Base-by-base conservation (phyloP, 768 basidiomycete species). In the Lactarius indigo region DNA sequence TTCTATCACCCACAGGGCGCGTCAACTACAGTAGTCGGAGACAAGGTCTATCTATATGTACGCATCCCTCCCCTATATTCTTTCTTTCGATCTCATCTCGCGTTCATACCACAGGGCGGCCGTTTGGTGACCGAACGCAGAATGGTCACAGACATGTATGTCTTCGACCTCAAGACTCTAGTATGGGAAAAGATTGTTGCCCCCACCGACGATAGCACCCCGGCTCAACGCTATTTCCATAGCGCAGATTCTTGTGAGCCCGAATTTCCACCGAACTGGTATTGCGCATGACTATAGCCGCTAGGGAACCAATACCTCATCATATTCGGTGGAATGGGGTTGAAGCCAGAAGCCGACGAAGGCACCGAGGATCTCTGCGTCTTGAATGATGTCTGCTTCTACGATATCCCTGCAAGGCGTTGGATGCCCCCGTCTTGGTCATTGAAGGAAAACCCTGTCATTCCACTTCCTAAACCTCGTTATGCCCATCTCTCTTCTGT, bases 401-500 rank as follows among this genome's bases (percentile, higher is more conserved):
- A 92, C 76, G 89, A 97, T 77, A 82, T 96, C 65, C 73, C 81
- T 7, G 81, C 85, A 5, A 80, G 82, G 56, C 84, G 78, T 72
- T 97, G 96, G 95, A 76, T 92, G 26, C 86, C 89, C 7, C 65
- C 77, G 69, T 76, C 77, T 37, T 72, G 78, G 59, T 77, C 77
- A 59, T 66, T 79, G 72, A 44, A 73, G 75, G 47, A 73, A 18
- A 64, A 79, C 42, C 73, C 83, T 18, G 83, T 85, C 9, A 74
- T 81, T 1, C 80, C 87, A 6, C 72, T 85, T 13, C 96, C 96
- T 2, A 88, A 89, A 47, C 88, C 94, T 28, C 88, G 97, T 69
- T 98, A 98, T 74, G 96, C 96, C 13, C 96, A 99, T 75, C 83
- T 98, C 13, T 96, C 94, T 17, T 88, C 93, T 2, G 84, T 98